Evolutionary conservation across 192 early-diverging fungal genomes (phyloP).

Genomic region (Dimargaris cristalligena): DNA sequence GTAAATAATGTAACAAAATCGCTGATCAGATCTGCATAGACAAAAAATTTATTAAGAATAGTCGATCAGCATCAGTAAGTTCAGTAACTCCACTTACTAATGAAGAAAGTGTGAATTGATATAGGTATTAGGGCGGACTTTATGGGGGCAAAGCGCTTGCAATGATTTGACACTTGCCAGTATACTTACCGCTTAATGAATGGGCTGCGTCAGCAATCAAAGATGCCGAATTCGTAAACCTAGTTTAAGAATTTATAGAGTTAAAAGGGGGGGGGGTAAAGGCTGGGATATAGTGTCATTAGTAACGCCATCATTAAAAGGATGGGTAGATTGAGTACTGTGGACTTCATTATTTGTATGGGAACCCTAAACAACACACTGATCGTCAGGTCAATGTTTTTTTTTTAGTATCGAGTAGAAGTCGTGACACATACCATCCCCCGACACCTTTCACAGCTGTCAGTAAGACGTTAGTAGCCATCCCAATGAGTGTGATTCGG

Average conservation of each 20-base stretch:
- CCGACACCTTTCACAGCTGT: slow-evolving; percentile 44
- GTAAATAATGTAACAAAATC: slow-evolving; percentile 71
- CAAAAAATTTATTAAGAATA: neutral
- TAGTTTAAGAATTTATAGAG: slow-evolving; percentile 11
- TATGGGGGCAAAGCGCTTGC: neutral
- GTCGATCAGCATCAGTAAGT: neutral
- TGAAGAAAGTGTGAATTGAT: neutral
- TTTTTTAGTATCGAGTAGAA: neutral
- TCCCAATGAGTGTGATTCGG: slow-evolving; percentile 47
- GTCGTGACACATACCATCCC: slow-evolving; percentile 24
- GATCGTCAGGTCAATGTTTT: neutral
- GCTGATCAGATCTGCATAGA: slow-evolving; percentile 34
- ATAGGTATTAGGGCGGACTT: neutral
- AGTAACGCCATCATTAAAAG: too few species aligned
- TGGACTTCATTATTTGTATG: neutral
- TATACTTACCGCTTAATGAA: slow-evolving; percentile 42
- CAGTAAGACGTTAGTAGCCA: slow-evolving; percentile 42
- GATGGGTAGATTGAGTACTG: slow-evolving; percentile 1
- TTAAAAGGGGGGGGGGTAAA: too few species aligned
- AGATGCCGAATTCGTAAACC: slow-evolving; percentile 52
- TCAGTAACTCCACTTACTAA: neutral
- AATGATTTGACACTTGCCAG: neutral
- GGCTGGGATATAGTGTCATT: neutral
- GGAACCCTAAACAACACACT: neutral
- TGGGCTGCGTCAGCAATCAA: slow-evolving; percentile 67